Conservation (phyloP, 2,329 filamentous ascomycete genomes). For the Helicocarpus griseus region DNA sequence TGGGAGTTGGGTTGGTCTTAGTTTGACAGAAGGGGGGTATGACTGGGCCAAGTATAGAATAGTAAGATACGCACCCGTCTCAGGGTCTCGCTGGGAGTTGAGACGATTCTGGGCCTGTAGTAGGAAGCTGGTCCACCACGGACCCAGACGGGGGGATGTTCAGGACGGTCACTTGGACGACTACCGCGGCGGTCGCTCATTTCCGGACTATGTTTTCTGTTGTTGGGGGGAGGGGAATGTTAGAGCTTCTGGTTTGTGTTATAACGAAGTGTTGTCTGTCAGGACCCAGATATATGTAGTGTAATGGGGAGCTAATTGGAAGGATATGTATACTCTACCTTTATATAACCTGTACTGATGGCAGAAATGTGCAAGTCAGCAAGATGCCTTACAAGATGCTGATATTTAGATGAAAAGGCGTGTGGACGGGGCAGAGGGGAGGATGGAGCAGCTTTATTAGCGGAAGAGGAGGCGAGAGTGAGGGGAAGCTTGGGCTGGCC, state of each 20-base stretch:
- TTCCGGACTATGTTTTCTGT: background rate
- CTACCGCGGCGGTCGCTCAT: conserved; percentile 10
- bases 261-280: background rate
- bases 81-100: background rate
- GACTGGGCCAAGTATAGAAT: background rate
- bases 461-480: background rate
- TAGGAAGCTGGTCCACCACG: conserved; percentile 12
- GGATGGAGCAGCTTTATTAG: background rate
- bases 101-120: conserved; percentile 6
- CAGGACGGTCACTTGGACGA: conserved; percentile 11
- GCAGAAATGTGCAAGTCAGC: background rate
- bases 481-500: background rate
- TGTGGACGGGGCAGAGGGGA: background rate
- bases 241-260: too few species aligned
- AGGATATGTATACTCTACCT: too few species aligned
- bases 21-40: background rate
- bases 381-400: too few species aligned
- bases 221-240: too few species aligned
- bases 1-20: conserved; percentile 6
- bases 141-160: conserved; percentile 14
- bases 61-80: conserved; percentile 6
- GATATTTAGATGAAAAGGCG: background rate
- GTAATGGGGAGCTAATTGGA: background rate
- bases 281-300: background rate
- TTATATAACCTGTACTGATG: background rate